Percentiles rank a stretch among this genome's conserved stretches.
Conservation (phyloP, 2,329 filamentous ascomycete species). For the Leptodontidium sp. region DNA sequence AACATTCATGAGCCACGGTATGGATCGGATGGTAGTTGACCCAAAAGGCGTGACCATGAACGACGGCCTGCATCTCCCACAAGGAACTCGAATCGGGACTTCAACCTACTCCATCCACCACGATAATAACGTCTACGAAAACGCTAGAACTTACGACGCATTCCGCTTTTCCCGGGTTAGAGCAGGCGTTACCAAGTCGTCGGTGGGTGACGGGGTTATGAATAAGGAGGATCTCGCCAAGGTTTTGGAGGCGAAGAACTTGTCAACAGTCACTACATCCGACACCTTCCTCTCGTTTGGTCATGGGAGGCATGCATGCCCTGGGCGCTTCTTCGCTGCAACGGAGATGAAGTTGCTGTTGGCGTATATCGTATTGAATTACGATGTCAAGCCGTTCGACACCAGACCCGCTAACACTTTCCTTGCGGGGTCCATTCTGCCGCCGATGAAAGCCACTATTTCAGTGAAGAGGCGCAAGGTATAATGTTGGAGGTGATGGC, state of each 20-base stretch:
- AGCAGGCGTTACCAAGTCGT: slow-evolving; percentile 8
- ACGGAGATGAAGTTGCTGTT: slow-evolving; percentile 37
- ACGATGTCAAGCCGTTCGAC: slow-evolving; percentile 32
- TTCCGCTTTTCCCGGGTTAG: slow-evolving; percentile 34
- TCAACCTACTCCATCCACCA: slow-evolving; percentile 34
- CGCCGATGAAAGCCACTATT: slow-evolving; percentile 34
- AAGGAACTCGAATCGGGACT: slow-evolving; percentile 30
- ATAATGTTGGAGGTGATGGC: slow-evolving; percentile 50
- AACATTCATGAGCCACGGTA: slow-evolving; percentile 41
- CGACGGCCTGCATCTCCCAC: slow-evolving; percentile 32
- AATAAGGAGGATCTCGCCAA: slow-evolving; percentile 25
- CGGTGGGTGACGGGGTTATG: neutral
- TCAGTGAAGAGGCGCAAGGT: slow-evolving; percentile 28
- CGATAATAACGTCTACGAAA: slow-evolving; percentile 31
- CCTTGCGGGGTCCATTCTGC: slow-evolving; percentile 30
- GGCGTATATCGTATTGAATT: slow-evolving; percentile 36
- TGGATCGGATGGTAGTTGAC: slow-evolving; percentile 39
- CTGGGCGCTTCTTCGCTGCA: slow-evolving; percentile 36
- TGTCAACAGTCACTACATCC: slow-evolving; percentile 32
- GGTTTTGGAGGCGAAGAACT: slow-evolving; percentile 30
- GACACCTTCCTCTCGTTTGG: slow-evolving; percentile 34
- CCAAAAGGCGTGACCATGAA: slow-evolving; percentile 39
- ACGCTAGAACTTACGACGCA: slow-evolving; percentile 33
- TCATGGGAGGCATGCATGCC: slow-evolving; percentile 37
- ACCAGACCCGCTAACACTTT: slow-evolving; percentile 27